Base-by-base conservation (phyloP, 2,329 filamentous ascomycete genomes). In the Fusarium protoensiforme region DNA sequence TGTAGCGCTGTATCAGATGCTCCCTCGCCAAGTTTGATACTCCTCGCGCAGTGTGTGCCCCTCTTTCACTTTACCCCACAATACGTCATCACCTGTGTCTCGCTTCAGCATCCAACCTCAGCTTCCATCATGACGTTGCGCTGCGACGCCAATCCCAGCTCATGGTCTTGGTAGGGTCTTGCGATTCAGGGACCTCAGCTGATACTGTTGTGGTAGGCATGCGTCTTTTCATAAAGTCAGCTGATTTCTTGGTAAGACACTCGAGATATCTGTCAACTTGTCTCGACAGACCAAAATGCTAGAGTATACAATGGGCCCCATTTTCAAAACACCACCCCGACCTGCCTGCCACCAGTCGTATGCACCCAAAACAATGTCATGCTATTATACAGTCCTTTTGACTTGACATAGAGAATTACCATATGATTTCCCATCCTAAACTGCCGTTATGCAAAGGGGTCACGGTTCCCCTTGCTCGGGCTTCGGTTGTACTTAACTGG, bases 401-500 rank as follows among this genome's bases (percentile, higher is more conserved):
- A 62, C 41, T 58, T 59, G 33, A 65, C 61, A 74, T 38, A 43
- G 63, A 57, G 59, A 64, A 75, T 57, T 48, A 33, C 54, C 31
- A 31, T 27, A 53, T 62, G 18, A 43, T 9, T 51, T 27, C n/a
- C 35, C 29, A 36, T 11, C 54, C 38, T 35, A 54, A 5, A 24
- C n/a, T 11, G 14, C 24, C 61, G 13, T 18, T 69, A 65, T 38
- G 62, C 70, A 63, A 67, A 65, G 27, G 53, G 59, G 13, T 63
- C 66, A 16, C 73, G 65, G 20, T 60, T 67, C 10, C 69, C 75
- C 74, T 85, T 86, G 73, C 77, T 81, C 0, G 83, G 82, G 61
- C 81, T 85, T 22, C 83, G 80, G 35, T 75, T 72, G 29, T 80
- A 79, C 78, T 89, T 89, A 10, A 84, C 75, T 0, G 87, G 87